Evolutionary conservation across 2,329 filamentous ascomycete species (phyloP).

Genomic region (Clonostachys sp.): DNA sequence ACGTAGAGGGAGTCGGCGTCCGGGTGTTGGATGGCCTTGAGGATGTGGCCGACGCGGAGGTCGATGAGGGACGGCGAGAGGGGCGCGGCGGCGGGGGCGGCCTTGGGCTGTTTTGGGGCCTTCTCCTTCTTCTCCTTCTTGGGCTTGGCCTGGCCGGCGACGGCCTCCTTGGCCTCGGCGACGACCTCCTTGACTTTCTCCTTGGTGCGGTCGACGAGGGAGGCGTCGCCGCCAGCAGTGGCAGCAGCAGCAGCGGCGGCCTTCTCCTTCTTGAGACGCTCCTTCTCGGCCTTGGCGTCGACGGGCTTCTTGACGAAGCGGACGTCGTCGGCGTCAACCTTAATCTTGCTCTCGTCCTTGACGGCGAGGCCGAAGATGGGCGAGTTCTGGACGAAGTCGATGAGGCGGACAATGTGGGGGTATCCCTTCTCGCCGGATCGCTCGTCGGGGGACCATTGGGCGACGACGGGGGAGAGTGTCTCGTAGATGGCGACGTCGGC

Average conservation of each 20-base stretch:
- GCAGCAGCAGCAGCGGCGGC: conserved; percentile 58
- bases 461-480: conserved; percentile 70
- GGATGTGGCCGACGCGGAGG: conserved; percentile 92
- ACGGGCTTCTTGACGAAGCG: conserved; percentile 84
- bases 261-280: conserved; percentile 95
- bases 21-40: conserved; percentile 92
- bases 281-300: conserved; percentile 92
- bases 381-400: conserved; percentile 95
- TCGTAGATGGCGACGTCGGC: conserved; percentile 84
- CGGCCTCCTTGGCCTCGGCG: conserved; percentile 38
- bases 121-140: conserved; percentile 93
- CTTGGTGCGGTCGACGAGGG: conserved; percentile 57
- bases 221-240: conserved; percentile 40
- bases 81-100: conserved; percentile 65
- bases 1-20: conserved; percentile 96
- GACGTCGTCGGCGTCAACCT: conserved; percentile 74
- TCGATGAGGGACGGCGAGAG: conserved; percentile 86
- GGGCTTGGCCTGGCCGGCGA: conserved; percentile 31
- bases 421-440: conserved; percentile 84
- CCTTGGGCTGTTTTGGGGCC: conserved; percentile 68
- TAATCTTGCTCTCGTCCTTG: conserved; percentile 68
- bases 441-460: conserved; percentile 78
- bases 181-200: conserved; percentile 52
- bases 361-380: conserved; percentile 68
- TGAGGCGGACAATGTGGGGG: conserved; percentile 84